Conservation (phyloP, 495 filamentous ascomycete species). For the Evansstolkia leycettana region DNA sequence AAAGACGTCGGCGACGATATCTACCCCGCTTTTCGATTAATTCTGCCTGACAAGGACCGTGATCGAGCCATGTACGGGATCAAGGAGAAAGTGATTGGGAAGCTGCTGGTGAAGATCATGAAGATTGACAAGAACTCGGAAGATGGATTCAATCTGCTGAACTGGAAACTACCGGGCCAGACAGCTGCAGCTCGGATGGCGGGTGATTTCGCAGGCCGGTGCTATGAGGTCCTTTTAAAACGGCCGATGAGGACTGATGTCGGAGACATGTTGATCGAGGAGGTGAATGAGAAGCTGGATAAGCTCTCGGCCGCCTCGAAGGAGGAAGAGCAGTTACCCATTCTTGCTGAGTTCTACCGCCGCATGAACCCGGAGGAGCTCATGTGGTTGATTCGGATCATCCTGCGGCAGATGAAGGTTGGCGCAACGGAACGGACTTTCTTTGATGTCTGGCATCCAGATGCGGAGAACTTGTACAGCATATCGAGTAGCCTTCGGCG, state of each 20-base stretch:
- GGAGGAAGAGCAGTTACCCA: conserved; percentile 69
- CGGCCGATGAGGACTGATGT: conserved; percentile 61
- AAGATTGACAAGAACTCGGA: conserved; percentile 87
- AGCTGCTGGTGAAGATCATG: conserved; percentile 77
- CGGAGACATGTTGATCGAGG: conserved; percentile 70
- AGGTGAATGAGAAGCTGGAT: conserved; percentile 84
- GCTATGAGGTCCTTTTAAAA: conserved; percentile 77
- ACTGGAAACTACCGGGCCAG: conserved; percentile 85
- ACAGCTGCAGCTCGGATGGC: conserved; percentile 49
- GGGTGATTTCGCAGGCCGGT: conserved; percentile 85
- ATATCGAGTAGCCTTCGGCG: conserved; percentile 81
- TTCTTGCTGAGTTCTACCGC: conserved; percentile 73
- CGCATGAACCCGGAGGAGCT: conserved; percentile 90
- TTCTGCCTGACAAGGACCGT: conserved; percentile 87
- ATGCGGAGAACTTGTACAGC: conserved; percentile 81
- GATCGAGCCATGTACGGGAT: conserved; percentile 90
- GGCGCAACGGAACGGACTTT: conserved; percentile 91
- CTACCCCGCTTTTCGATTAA: conserved; percentile 84
- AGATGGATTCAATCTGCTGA: conserved; percentile 71
- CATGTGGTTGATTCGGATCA: conserved; percentile 89
- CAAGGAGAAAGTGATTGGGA: conserved; percentile 85
- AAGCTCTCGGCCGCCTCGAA: conserved; percentile 59
- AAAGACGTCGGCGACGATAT: conserved; percentile 82
- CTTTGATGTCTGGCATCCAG: conserved; percentile 85
- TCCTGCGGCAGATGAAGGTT: conserved; percentile 95